Evolutionary conservation across 208 protist genomes (phyloP).

Genomic region (Blastocrithidia nonstop): DNA sequence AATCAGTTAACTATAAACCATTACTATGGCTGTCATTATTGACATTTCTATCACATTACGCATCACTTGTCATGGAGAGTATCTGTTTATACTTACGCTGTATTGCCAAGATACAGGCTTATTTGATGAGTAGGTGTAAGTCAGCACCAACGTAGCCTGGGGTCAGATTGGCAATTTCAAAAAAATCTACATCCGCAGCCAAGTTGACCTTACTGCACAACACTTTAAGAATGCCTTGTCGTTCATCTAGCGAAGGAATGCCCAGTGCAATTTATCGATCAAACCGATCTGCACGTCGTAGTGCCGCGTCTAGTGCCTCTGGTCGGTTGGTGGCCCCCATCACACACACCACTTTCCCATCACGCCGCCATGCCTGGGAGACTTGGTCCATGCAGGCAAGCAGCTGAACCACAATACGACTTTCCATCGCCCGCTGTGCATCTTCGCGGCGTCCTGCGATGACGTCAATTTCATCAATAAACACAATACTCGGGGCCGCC

Average conservation of each 20-base stretch:
- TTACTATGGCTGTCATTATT: slow-evolving; percentile 6
- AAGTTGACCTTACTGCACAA: slow-evolving; percentile 76
- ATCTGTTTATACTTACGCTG: slow-evolving; percentile 69
- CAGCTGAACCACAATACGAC: slow-evolving; percentile 97
- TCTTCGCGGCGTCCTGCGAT: slow-evolving; percentile 89
- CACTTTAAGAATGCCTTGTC: slow-evolving; percentile 80
- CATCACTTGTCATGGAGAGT: slow-evolving; percentile 10
- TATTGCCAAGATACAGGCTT: slow-evolving; percentile 82
- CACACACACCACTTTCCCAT: slow-evolving; percentile 86
- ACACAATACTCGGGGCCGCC: slow-evolving; percentile 94
- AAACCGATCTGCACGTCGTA: slow-evolving; percentile 95
- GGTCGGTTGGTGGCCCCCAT: slow-evolving; percentile 94
- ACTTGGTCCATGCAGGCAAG: slow-evolving; percentile 97
- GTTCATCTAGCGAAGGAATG: slow-evolving; percentile 89
- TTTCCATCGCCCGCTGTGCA: slow-evolving; percentile 95
- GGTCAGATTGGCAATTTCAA: slow-evolving; percentile 88
- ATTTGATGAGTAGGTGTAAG: slow-evolving; percentile 91
- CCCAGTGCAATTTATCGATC: slow-evolving; percentile 94
- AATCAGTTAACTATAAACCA: no score
- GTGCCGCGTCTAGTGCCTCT: slow-evolving; percentile 91
- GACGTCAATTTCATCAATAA: slow-evolving; percentile 99
- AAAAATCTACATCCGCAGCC: slow-evolving; percentile 83
- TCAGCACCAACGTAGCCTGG: slow-evolving; percentile 98
- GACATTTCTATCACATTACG: slow-evolving; percentile 2
- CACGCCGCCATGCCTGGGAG: slow-evolving; percentile 68